These are phyloP conservation scores for Eleusine indica DNA, from an alignment of 176 grass and related monocot genomes.

Conservation along the genomic window DNA sequence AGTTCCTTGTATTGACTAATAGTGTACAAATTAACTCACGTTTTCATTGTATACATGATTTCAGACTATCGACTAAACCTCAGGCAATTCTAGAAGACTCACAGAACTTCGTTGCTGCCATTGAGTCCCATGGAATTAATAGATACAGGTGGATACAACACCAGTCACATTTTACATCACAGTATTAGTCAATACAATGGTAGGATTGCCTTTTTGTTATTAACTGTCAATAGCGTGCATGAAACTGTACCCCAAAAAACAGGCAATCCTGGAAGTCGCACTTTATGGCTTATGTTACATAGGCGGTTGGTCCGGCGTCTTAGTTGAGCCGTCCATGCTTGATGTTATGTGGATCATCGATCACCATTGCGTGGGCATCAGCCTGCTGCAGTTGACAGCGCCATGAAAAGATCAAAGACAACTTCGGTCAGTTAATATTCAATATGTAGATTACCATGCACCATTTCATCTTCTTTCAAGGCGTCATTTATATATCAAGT, in stretches of 20 bases:
- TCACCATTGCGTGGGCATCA: constrained; percentile 44
- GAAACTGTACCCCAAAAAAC: background rate
- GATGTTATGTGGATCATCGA: constrained; percentile 49
- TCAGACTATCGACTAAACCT: constrained; percentile 16
- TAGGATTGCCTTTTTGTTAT: background rate
- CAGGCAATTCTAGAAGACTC: background rate
- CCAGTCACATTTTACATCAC: constrained; percentile 4
- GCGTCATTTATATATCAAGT: background rate
- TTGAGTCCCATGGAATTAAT: background rate
- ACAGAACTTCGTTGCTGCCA: background rate
- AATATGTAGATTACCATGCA: background rate
- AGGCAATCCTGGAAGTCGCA: background rate
- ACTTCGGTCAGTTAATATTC: background rate
- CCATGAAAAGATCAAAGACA: background rate
- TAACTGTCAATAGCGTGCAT: constrained; percentile 15
- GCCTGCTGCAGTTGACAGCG: constrained; percentile 26
- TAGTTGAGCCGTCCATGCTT: constrained; percentile 53
- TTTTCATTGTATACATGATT: constrained; percentile 34
- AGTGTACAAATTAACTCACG: constrained; percentile 19
- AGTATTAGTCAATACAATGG: background rate
- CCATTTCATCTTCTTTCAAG: background rate
- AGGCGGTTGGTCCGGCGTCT: constrained; percentile 27
- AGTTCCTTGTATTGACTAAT: background rate
- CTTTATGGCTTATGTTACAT: constrained; percentile 47
- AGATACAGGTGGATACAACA: background rate